These are phyloP conservation scores for Parmelia sp. DNA, from an alignment of 495 filamentous ascomycete species.

Conservation along the genomic window DNA sequence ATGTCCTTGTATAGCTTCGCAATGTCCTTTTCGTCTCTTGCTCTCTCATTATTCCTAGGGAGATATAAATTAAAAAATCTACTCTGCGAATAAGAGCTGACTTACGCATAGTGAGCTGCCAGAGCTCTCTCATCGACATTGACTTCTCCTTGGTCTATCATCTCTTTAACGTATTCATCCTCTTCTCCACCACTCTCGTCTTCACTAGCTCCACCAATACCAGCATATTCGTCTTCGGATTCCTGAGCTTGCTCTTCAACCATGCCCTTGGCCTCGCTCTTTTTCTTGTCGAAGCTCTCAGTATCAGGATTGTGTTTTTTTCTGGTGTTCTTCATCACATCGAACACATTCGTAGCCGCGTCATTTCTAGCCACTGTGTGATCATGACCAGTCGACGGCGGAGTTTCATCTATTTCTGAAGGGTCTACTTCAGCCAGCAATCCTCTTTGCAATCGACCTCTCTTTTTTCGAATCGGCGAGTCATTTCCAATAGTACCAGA, in stretches of 20 bases:
- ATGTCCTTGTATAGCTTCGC: constrained; percentile 89
- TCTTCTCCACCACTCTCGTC: constrained; percentile 74
- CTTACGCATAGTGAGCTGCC: constrained; percentile 85
- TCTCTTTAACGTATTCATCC: constrained; percentile 64
- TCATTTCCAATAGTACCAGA: constrained; percentile 37
- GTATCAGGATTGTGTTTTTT: constrained; percentile 40
- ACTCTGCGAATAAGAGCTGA: constrained; percentile 21
- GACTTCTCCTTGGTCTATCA: constrained; percentile 83
- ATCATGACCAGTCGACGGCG: constrained; percentile 19
- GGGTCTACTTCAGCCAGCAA: constrained; percentile 29
- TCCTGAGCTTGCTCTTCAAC: constrained; percentile 92
- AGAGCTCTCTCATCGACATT: constrained; percentile 70
- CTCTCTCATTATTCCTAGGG: constrained; percentile 56
- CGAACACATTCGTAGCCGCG: constrained; percentile 56
- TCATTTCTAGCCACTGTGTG: constrained; percentile 36
- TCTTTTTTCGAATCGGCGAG: constrained; percentile 56
- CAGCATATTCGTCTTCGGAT: constrained; percentile 97
- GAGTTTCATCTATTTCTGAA: constrained; percentile 40
- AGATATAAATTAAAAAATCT: constrained; percentile 22
- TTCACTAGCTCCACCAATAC: constrained; percentile 82
- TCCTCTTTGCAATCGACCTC: constrained; percentile 52
- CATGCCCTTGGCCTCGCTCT: constrained; percentile 80
- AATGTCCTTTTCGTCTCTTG: constrained; percentile 72
- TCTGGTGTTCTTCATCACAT: constrained; percentile 67
- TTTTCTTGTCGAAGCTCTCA: constrained; percentile 69